Evolutionary conservation across 345 rosid genomes (phyloP).

Genomic region (Syzygium oleosum): DNA sequence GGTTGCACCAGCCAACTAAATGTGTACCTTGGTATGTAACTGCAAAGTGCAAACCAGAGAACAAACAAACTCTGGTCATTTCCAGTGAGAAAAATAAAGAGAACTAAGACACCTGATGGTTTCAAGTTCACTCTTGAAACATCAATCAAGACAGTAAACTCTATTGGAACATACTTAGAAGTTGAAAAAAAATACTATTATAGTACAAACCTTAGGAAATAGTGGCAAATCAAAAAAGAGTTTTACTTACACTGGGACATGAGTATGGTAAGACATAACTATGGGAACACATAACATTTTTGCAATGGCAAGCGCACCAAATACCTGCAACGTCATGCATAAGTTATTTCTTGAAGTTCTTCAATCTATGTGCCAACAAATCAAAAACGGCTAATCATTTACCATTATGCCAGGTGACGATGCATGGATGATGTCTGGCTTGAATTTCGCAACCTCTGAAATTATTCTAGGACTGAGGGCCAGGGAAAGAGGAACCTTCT

Average conservation of each 20-base stretch:
- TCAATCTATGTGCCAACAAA: not conserved
- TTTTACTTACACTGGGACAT: conserved; percentile 91
- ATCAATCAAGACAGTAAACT: not conserved
- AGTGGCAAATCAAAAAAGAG: not conserved
- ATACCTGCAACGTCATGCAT: conserved; percentile 43
- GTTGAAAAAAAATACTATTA: not conserved
- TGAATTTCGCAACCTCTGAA: conserved; percentile 87
- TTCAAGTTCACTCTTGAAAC: not conserved
- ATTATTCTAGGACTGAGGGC: conserved; percentile 98
- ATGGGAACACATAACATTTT: conserved; percentile 87
- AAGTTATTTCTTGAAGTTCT: not conserved
- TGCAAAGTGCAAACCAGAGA: conserved; percentile 22
- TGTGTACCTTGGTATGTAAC: conserved; percentile 95
- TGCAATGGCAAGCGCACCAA: conserved; percentile 86
- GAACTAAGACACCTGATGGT: not conserved
- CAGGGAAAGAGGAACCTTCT: conserved; percentile 90
- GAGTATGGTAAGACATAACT: conserved; percentile 98
- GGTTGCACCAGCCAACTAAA: conserved; percentile 97
- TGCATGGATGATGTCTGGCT: conserved; percentile 99
- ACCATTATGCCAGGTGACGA: conserved; percentile 99
- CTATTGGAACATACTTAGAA: not conserved
- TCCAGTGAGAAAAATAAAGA: not conserved
- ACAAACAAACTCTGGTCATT: not conserved
- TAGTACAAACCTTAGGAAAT: not conserved
- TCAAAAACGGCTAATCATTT: not conserved